phyloP scores from a whole-genome alignment of 108 stramenopile genomes.

The Schizochytrium sp. region DNA sequence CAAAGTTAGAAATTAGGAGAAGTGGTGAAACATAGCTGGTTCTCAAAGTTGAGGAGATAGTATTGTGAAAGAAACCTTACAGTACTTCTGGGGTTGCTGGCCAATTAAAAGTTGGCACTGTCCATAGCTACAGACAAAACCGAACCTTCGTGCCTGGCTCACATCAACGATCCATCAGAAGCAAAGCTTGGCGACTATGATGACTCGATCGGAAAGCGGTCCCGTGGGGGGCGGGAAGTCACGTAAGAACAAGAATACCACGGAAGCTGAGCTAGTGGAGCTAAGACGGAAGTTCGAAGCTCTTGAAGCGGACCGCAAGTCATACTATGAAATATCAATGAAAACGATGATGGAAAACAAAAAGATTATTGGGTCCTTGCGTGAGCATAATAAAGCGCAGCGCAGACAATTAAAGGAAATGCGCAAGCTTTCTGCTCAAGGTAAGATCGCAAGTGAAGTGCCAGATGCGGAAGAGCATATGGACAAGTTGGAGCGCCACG shows the following conservation, averaged over 20 bases:
- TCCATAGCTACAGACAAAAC: no score
- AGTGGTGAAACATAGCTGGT: no score
- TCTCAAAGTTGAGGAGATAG: no score
- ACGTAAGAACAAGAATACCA: background rate
- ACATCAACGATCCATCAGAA: no score
- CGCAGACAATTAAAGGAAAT: slow-evolving; percentile 53
- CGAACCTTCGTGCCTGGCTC: no score
- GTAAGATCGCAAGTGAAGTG: slow-evolving; percentile 4
- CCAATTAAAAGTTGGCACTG: no score
- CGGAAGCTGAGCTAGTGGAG: slow-evolving; percentile 36
- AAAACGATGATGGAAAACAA: slow-evolving; percentile 74
- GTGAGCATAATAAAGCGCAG: slow-evolving; percentile 74
- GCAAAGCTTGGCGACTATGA: no score
- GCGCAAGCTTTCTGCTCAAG: slow-evolving; percentile 34
- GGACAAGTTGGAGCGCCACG: slow-evolving; percentile 63
- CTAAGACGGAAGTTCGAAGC: slow-evolving; percentile 15
- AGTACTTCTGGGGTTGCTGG: no score
- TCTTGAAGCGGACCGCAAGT: slow-evolving; percentile 68
- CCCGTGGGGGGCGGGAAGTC: background rate
- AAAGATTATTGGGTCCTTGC: slow-evolving; percentile 53
- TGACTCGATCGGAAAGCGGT: background rate
- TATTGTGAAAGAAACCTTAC: no score
- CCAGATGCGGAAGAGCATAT: slow-evolving; percentile 35
- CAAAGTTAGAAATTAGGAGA: no score
- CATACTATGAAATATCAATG: slow-evolving; percentile 76